phyloP scores from a whole-genome alignment of 2,329 filamentous ascomycete species.

The Fusarium sp. region DNA sequence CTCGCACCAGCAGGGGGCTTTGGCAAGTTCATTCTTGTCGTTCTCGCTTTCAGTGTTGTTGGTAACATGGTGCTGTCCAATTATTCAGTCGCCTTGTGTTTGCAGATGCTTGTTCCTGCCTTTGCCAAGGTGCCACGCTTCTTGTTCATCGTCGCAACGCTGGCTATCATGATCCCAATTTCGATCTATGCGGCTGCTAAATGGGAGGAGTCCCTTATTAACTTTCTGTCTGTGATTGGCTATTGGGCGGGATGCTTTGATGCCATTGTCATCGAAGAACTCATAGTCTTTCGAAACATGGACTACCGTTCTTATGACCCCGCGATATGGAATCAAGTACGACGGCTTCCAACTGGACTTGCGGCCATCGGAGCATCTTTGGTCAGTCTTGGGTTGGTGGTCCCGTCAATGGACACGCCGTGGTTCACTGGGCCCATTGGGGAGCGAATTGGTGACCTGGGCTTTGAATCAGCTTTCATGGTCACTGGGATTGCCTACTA shows the following conservation, averaged over 20 bases:
- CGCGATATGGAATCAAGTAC: slow-evolving; percentile 55
- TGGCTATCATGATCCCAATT: slow-evolving; percentile 55
- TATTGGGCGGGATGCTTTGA: slow-evolving; percentile 59
- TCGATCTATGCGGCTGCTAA: slow-evolving; percentile 54
- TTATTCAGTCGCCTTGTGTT: slow-evolving; percentile 52
- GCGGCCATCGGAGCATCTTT: slow-evolving; percentile 56
- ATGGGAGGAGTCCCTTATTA: slow-evolving; percentile 55
- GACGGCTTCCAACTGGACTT: slow-evolving; percentile 54
- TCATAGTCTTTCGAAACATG: slow-evolving; percentile 55
- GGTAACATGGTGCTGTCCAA: slow-evolving; percentile 53
- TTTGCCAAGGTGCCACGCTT: slow-evolving; percentile 55
- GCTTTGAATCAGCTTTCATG: slow-evolving; percentile 57
- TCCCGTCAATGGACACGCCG: slow-evolving; percentile 55
- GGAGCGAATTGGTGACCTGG: slow-evolving; percentile 54
- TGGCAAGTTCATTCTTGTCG: slow-evolving; percentile 50
- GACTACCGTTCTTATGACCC: slow-evolving; percentile 54
- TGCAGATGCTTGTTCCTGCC: slow-evolving; percentile 55
- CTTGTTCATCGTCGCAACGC: slow-evolving; percentile 52
- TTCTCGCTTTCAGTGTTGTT: slow-evolving; percentile 48
- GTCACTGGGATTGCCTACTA: slow-evolving; percentile 54
- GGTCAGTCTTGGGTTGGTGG: slow-evolving; percentile 53
- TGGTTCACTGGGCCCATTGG: slow-evolving; percentile 58
- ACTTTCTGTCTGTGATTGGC: slow-evolving; percentile 56
- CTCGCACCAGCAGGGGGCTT: slow-evolving; percentile 45
- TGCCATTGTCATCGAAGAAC: slow-evolving; percentile 53